Evolutionary conservation across 1,139 yeast species (phyloP).

Genomic region (Saccharomyces uvarum): DNA sequence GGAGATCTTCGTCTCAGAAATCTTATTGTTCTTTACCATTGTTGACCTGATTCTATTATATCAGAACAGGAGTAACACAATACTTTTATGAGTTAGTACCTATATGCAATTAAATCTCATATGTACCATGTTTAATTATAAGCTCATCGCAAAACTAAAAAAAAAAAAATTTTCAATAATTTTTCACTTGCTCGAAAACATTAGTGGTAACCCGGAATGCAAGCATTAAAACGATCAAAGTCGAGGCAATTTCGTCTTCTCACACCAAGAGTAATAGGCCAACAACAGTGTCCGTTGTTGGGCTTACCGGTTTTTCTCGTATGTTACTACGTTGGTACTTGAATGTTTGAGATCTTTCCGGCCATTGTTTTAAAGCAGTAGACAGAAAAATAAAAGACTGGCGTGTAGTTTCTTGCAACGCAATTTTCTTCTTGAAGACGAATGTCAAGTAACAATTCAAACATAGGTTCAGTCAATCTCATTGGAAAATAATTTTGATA

Average conservation of each 20-base stretch:
- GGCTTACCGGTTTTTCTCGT: not conserved
- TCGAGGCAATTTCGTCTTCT: not conserved
- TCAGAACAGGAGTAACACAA: not conserved
- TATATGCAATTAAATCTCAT: not conserved
- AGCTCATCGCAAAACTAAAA: conserved; percentile 7
- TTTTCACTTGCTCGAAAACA: conserved; percentile 1
- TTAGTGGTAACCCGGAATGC: not conserved
- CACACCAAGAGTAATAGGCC: not conserved
- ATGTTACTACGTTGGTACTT: not conserved
- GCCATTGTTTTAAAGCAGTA: not conserved
- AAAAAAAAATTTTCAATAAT: conserved; percentile 4
- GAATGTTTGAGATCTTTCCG: not conserved
- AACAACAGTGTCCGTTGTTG: not conserved
- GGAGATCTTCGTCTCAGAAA: conserved; percentile 3
- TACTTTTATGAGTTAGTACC: not conserved
- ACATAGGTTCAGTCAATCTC: not conserved
- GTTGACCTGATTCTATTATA: not conserved
- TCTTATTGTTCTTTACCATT: not conserved
- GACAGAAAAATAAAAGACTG: not conserved
- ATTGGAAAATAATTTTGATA: not conserved
- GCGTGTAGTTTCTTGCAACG: not conserved
- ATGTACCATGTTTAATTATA: not conserved
- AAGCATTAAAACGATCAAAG: not conserved
- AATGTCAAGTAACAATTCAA: not conserved
- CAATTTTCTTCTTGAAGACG: not conserved